phyloP scores from a whole-genome alignment of 805 yeast genomes.

The Cyberlindnera euphorbiiphila region DNA sequence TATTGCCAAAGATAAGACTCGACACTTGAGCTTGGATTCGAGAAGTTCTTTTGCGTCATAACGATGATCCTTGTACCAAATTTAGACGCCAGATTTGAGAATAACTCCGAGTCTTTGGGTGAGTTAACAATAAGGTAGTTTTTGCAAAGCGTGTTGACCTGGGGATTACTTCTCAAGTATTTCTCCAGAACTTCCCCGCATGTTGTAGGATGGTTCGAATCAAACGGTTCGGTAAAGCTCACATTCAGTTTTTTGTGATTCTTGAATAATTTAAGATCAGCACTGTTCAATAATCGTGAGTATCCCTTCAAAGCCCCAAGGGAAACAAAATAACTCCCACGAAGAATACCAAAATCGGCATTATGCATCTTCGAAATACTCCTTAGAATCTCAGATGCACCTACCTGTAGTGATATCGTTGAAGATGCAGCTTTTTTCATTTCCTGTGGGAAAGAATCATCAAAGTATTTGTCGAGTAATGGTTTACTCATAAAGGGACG shows the following conservation, averaged over 20 bases:
- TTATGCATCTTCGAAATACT: slow-evolving; percentile 3
- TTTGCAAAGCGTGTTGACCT: slow-evolving; percentile 9
- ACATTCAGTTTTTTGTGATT: slow-evolving; percentile 10
- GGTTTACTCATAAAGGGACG: slow-evolving; percentile 20
- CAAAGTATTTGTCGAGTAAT: slow-evolving; percentile 13
- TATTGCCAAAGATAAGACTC: slow-evolving; percentile 12
- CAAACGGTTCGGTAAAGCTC: slow-evolving; percentile 17
- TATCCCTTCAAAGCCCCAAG: slow-evolving; percentile 16
- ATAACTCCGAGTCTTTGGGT: slow-evolving; percentile 22
- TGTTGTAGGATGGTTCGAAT: slow-evolving; percentile 3
- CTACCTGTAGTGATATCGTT: slow-evolving; percentile 11
- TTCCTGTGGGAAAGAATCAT: slow-evolving; percentile 2
- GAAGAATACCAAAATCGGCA: slow-evolving; percentile 23
- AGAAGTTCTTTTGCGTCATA: slow-evolving; percentile 17
- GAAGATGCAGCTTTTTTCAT: slow-evolving; percentile 7
- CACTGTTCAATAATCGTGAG: slow-evolving; percentile 6
- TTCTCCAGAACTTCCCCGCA: slow-evolving; percentile 5
- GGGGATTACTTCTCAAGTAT: slow-evolving; percentile 14
- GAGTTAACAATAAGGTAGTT: slow-evolving; percentile 23
- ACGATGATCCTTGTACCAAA: slow-evolving; percentile 20
- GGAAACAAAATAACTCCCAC: slow-evolving; percentile 21
- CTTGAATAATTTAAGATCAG: slow-evolving; percentile 15
- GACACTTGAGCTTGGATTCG: slow-evolving; percentile 19
- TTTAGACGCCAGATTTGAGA: slow-evolving; percentile 17
- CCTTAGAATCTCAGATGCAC: slow-evolving; percentile 7